phyloP scores from a whole-genome alignment of 192 early-diverging fungal genomes.

The Coemansia sp. region DNA sequence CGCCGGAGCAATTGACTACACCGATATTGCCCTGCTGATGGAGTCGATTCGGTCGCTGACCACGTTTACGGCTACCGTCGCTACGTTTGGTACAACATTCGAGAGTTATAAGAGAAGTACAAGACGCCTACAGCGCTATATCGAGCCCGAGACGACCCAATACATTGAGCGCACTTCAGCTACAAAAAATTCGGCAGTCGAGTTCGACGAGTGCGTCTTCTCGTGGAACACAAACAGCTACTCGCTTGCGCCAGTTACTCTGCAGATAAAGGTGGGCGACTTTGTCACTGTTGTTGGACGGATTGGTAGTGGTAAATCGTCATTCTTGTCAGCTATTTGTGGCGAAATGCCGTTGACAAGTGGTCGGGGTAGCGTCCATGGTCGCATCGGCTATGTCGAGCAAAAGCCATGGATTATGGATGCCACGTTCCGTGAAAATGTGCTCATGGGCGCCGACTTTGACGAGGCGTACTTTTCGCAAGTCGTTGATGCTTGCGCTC shows the following conservation, averaged over 20 bases:
- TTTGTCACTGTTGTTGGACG: conserved; percentile 80
- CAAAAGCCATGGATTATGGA: conserved; percentile 49
- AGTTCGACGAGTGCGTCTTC: conserved; percentile 27
- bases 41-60: conserved; percentile 28
- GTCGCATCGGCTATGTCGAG: conserved; percentile 52
- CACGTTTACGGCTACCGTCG: conserved; percentile 5
- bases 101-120: background rate
- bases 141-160: background rate
- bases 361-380: conserved; percentile 69
- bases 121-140: conserved; percentile 7
- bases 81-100: background rate
- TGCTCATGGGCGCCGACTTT: conserved; percentile 40
- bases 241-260: conserved; percentile 61
- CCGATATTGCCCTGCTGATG: conserved; percentile 20
- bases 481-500: conserved; percentile 34
- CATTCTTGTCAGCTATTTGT: conserved; percentile 66
- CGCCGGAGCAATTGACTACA: conserved; percentile 12
- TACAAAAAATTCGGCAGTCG: background rate
- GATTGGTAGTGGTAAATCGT: conserved; percentile 74
- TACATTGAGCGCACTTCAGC: background rate
- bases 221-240: conserved; percentile 39
- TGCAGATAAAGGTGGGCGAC: conserved; percentile 64
- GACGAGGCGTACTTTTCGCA: conserved; percentile 25
- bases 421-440: conserved; percentile 51
- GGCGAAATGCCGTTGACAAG: conserved; percentile 79